Conservation (phyloP, 345 rosid species). For the Abelmoschus esculentus region DNA sequence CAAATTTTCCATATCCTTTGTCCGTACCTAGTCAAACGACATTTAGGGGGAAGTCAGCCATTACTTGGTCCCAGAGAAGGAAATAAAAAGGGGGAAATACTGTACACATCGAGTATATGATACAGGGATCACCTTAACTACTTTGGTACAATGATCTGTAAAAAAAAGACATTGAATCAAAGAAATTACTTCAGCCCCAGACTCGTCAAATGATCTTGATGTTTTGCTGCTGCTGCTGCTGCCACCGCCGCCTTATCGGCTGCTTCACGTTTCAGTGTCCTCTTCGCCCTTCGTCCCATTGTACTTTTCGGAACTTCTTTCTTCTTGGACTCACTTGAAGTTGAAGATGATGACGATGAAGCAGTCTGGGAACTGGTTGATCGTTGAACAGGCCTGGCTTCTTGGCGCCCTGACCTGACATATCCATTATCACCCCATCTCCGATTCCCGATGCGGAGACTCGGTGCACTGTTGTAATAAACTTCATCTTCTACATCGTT, state of each 20-base stretch:
- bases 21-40: too few species aligned
- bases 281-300: constrained; percentile 80
- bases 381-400: constrained; percentile 60
- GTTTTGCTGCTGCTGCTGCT: constrained; percentile 41
- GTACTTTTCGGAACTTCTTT: constrained; percentile 40
- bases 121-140: constrained; percentile 3
- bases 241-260: constrained; percentile 58
- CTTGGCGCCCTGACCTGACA: constrained; percentile 76
- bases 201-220: constrained; percentile 28
- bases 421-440: constrained; percentile 96
- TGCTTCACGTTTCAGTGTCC: constrained; percentile 89
- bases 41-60: too few species aligned
- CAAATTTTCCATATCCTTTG: background rate
- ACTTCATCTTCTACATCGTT: constrained; percentile 63
- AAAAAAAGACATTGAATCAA: background rate
- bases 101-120: constrained; percentile 1
- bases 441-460: constrained; percentile 65
- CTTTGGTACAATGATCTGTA: background rate
- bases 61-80: background rate
- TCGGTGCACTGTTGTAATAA: constrained; percentile 40
- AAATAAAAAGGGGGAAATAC: background rate
- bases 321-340: constrained; percentile 49
- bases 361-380: constrained; percentile 30
- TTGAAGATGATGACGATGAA: constrained; percentile 42
- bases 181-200: constrained; percentile 30